Percentiles rank a stretch among this genome's conserved stretches.
Evolutionary conservation across 2,329 filamentous ascomycete species (phyloP).

Genomic region (Didymellaceae sp.): DNA sequence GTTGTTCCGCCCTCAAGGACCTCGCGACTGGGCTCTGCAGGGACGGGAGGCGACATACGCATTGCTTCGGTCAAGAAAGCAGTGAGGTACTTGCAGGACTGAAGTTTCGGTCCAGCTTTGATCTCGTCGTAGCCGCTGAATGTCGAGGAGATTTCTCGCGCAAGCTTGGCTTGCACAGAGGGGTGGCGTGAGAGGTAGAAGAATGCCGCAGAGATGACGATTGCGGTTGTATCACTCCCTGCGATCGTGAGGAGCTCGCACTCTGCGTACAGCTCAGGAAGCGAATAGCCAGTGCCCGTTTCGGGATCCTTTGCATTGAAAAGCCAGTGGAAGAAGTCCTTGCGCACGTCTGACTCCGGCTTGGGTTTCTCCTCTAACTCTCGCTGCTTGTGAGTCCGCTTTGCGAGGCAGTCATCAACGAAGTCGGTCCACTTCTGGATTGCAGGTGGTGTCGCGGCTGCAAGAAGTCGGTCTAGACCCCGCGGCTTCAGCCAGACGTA

Average conservation of each 20-base stretch:
- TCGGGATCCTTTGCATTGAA: constrained; percentile 50
- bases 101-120: constrained; percentile 12
- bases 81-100: constrained; percentile 22
- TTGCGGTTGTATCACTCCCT: constrained; percentile 25
- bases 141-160: constrained; percentile 13
- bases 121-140: constrained; percentile 23
- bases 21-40: constrained; percentile 23
- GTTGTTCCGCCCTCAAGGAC: constrained; percentile 25
- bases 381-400: constrained; percentile 6
- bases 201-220: constrained; percentile 16
- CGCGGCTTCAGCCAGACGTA: constrained; percentile 26
- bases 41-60: constrained; percentile 23
- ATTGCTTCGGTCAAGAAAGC: constrained; percentile 24
- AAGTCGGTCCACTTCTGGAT: constrained; percentile 20
- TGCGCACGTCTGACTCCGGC: constrained; percentile 18
- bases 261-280: constrained; percentile 47
- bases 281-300: constrained; percentile 41
- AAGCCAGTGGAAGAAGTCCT: constrained; percentile 53
- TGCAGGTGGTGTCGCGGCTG: constrained; percentile 16
- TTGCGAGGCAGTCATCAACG: constrained; percentile 16
- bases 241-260: constrained; percentile 24
- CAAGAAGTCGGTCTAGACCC: constrained; percentile 19
- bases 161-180: constrained; percentile 9
- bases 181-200: constrained; percentile 23
- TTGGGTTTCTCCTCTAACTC: constrained; percentile 11